phyloP scores from a whole-genome alignment of 805 yeast species.

The Saturnispora saitoi region DNA sequence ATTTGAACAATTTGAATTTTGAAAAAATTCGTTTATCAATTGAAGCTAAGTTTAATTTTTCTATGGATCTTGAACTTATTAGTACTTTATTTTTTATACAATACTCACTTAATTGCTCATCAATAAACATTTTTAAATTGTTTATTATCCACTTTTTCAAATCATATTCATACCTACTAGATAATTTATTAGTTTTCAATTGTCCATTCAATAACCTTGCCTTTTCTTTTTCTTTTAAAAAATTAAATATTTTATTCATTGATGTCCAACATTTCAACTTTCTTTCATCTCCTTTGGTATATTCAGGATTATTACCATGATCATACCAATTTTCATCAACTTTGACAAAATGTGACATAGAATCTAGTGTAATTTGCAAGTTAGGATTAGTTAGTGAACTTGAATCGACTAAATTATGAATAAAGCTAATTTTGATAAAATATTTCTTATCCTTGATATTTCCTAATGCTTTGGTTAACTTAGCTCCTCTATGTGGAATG shows the following conservation, averaged over 20 bases:
- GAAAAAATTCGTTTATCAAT: slow-evolving; percentile 26
- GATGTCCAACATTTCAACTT: slow-evolving; percentile 13
- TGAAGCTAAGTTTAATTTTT: slow-evolving; percentile 13
- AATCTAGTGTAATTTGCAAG: slow-evolving; percentile 13
- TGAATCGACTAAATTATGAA: slow-evolving; percentile 13
- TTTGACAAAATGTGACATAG: slow-evolving; percentile 8
- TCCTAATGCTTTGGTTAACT: slow-evolving; percentile 7
- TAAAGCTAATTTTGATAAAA: slow-evolving; percentile 14
- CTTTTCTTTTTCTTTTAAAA: slow-evolving; percentile 20
- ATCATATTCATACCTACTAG: background rate
- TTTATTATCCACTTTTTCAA: slow-evolving; percentile 17
- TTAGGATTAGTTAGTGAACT: slow-evolving; percentile 12
- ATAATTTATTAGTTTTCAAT: slow-evolving; percentile 8
- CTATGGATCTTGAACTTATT: slow-evolving; percentile 24
- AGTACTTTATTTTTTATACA: slow-evolving; percentile 21
- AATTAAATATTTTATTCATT: slow-evolving; percentile 17
- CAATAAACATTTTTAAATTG: slow-evolving; percentile 24
- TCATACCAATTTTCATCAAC: slow-evolving; percentile 13
- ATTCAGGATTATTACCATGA: slow-evolving; percentile 5
- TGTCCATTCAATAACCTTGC: slow-evolving; percentile 16
- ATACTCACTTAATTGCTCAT: slow-evolving; percentile 26
- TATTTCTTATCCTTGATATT: slow-evolving; percentile 7
- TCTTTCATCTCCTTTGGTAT: slow-evolving; percentile 7
- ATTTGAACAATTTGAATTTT: slow-evolving; percentile 24
- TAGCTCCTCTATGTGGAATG: slow-evolving; percentile 11